These are phyloP conservation scores for Paracamarosporium sp. DNA, from an alignment of 2,329 filamentous ascomycete species.

Conservation along the genomic window DNA sequence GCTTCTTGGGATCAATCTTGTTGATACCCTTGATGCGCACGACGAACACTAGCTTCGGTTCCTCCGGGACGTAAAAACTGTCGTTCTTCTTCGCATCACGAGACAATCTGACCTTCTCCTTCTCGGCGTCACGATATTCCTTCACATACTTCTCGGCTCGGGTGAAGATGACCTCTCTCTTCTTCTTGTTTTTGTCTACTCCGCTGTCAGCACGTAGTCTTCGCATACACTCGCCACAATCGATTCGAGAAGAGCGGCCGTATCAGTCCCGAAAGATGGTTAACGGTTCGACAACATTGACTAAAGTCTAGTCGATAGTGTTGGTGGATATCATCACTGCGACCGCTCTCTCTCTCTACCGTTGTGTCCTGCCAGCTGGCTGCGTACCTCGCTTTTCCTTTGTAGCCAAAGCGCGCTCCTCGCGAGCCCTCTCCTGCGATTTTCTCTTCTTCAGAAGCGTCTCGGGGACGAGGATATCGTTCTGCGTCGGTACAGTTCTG, in stretches of 20 bases:
- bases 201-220: slow-evolving; percentile 42
- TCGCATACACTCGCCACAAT: background rate
- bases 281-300: slow-evolving; percentile 98
- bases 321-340: slow-evolving; percentile 88
- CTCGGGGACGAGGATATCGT: slow-evolving; percentile 97
- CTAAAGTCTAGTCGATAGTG: slow-evolving; percentile 87
- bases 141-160: slow-evolving; percentile 99
- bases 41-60: slow-evolving; percentile 97
- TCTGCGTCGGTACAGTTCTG: slow-evolving; percentile 90
- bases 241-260: slow-evolving; percentile 33
- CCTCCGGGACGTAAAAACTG: slow-evolving; percentile 91
- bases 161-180: slow-evolving; percentile 99
- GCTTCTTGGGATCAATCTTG: slow-evolving; percentile 99
- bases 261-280: slow-evolving; percentile 99
- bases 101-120: slow-evolving; percentile 94
- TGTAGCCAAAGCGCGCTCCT: slow-evolving; percentile 79
- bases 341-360: slow-evolving; percentile 35
- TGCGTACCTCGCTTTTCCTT: slow-evolving; percentile 91
- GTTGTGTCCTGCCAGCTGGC: slow-evolving; percentile 20
- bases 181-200: slow-evolving; percentile 92
- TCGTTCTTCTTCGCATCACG: slow-evolving; percentile 91
- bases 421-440: slow-evolving; percentile 98
- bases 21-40: slow-evolving; percentile 99
- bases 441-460: slow-evolving; percentile 99
- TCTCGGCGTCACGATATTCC: slow-evolving; percentile 98